These are phyloP conservation scores for Triadica sebifera DNA, from an alignment of 345 rosid genomes.

Conservation along the genomic window DNA sequence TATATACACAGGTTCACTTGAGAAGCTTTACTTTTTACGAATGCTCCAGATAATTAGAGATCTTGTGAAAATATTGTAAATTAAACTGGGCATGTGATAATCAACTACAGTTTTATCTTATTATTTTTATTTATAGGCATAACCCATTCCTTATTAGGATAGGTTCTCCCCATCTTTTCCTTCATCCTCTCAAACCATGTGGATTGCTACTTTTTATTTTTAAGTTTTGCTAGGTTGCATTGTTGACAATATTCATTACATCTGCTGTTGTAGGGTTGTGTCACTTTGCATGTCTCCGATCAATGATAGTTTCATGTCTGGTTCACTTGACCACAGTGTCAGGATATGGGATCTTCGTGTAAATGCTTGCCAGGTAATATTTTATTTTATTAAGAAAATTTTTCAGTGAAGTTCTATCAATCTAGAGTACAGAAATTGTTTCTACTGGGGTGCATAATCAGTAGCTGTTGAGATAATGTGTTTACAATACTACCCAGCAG, in stretches of 20 bases:
- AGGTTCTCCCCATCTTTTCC: not conserved
- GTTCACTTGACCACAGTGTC: constrained; percentile 85
- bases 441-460: not conserved
- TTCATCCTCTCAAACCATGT: not conserved
- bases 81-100: no score
- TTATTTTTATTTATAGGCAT: not conserved
- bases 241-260: constrained; percentile 10
- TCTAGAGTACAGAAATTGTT: not conserved
- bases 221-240: not conserved
- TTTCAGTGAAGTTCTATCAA: not conserved
- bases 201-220: not conserved
- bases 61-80: no score
- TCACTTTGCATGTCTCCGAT: constrained; percentile 98
- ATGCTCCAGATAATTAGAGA: no score
- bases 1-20: not conserved
- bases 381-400: constrained; percentile 5
- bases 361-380: constrained; percentile 95
- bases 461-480: not conserved
- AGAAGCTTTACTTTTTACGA: not conserved
- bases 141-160: not conserved
- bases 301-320: constrained; percentile 99
- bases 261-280: constrained; percentile 62
- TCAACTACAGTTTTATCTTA: not conserved
- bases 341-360: constrained; percentile 99
- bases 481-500: not conserved